A percentile compares a stretch with the other conserved stretches of the same genome.
Evolutionary conservation across 1,284 basidiomycete species (phyloP).

Genomic region (Boletus mariae): DNA sequence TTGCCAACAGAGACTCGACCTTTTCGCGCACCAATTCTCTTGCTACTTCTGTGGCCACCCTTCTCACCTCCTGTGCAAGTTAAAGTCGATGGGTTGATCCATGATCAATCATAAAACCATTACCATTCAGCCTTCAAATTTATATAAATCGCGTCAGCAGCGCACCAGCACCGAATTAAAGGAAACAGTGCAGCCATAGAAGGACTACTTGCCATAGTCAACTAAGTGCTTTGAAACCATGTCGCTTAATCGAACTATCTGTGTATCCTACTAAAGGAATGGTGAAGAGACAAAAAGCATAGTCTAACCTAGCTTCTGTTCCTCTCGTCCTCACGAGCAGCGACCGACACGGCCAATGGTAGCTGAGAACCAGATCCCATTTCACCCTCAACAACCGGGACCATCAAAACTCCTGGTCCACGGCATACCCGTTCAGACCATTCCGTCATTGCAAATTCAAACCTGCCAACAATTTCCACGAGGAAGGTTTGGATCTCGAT

Average conservation of each 20-base stretch:
- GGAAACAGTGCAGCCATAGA: too few species aligned
- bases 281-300: too few species aligned
- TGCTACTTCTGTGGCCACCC: constrained; percentile 29
- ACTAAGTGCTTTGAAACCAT: too few species aligned
- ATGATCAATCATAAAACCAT: too few species aligned
- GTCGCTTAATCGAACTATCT: too few species aligned
- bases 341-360: constrained; percentile 40
- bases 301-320: too few species aligned
- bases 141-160: too few species aligned
- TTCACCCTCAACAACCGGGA: constrained; percentile 46
- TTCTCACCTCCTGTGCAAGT: constrained; percentile 7
- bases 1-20: constrained; percentile 30
- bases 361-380: constrained; percentile 44
- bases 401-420: constrained; percentile 42
- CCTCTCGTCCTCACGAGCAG: not conserved
- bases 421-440: constrained; percentile 38
- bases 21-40: constrained; percentile 43
- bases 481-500: constrained; percentile 51
- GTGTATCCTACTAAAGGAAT: too few species aligned
- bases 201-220: too few species aligned
- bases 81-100: too few species aligned
- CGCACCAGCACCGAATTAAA: too few species aligned
- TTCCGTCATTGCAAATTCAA: constrained; percentile 43
- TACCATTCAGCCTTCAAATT: too few species aligned
- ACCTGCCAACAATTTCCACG: constrained; percentile 44